A percentile compares a stretch with the other conserved stretches of the same genome.
Conservation (phyloP, 2,329 filamentous ascomycete species). For the Monosporascus ibericus region DNA sequence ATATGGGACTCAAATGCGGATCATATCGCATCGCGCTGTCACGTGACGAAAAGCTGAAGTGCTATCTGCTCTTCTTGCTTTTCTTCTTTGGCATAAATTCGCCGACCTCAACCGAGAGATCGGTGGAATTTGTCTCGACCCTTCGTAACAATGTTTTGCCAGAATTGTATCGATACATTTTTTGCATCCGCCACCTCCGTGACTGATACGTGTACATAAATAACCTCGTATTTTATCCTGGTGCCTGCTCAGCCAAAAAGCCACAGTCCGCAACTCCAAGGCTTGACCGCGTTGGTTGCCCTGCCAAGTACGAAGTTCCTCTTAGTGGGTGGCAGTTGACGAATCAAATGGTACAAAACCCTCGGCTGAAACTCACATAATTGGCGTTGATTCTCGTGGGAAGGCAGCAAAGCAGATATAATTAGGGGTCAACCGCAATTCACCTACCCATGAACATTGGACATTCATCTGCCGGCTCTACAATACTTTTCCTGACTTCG, state of each 20-base stretch:
- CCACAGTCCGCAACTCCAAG: neutral
- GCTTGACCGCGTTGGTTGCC: neutral
- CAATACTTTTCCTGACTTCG: too few species aligned
- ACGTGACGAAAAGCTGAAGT: neutral
- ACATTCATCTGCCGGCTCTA: too few species aligned
- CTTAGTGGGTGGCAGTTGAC: too few species aligned
- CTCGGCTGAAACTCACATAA: too few species aligned
- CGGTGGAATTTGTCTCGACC: too few species aligned
- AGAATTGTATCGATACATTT: neutral
- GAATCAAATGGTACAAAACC: too few species aligned
- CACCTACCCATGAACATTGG: too few species aligned
- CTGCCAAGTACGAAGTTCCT: neutral
- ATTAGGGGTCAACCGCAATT: too few species aligned
- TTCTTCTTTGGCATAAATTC: neutral
- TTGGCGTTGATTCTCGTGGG: too few species aligned
- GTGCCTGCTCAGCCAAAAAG: neutral
- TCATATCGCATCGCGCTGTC: neutral
- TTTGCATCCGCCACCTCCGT: too few species aligned
- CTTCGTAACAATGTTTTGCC: neutral
- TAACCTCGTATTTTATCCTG: slow-evolving; percentile 1
- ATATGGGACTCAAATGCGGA: neutral
- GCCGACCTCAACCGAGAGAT: too few species aligned
- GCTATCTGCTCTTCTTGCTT: neutral
- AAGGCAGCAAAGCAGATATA: too few species aligned
- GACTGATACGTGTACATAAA: neutral